These are phyloP conservation scores for Juncus inflexus DNA, from an alignment of 176 grass and related monocot species.

Conservation along the genomic window DNA sequence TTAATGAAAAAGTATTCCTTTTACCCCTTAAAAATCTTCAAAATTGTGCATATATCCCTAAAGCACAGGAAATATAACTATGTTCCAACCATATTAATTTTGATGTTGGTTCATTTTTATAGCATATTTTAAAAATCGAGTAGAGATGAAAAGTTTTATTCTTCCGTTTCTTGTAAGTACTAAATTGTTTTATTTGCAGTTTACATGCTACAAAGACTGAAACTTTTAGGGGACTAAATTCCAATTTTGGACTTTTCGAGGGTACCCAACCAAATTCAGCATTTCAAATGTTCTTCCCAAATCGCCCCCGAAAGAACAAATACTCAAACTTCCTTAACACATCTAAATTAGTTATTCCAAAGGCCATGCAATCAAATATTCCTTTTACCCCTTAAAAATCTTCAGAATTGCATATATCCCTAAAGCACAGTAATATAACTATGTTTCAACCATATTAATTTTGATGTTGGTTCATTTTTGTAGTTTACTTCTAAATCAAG, in stretches of 20 bases:
- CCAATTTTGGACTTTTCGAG: slow-evolving; percentile 3
- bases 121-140: too few relatives aligned
- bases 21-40: not conserved
- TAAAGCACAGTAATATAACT: too few relatives aligned
- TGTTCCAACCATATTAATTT: too few relatives aligned
- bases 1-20: slow-evolving; percentile 28
- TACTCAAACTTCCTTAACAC: not conserved
- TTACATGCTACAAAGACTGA: not conserved
- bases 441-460: too few relatives aligned
- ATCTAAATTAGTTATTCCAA: not conserved
- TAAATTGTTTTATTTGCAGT: too few relatives aligned
- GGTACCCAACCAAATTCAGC: not conserved
- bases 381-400: not conserved
- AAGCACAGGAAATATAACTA: too few relatives aligned
- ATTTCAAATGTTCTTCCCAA: not conserved
- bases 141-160: too few relatives aligned
- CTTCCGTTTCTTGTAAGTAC: too few relatives aligned
- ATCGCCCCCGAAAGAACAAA: too few relatives aligned
- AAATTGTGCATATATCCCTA: not conserved
- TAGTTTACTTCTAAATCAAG: too few relatives aligned
- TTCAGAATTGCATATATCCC: slow-evolving; percentile 2
- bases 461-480: too few relatives aligned
- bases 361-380: not conserved
- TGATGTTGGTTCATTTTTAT: too few relatives aligned
- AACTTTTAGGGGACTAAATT: not conserved